Evolutionary conservation across 2,329 filamentous ascomycete genomes (phyloP).

Genomic region (Colletotrichum sp.): DNA sequence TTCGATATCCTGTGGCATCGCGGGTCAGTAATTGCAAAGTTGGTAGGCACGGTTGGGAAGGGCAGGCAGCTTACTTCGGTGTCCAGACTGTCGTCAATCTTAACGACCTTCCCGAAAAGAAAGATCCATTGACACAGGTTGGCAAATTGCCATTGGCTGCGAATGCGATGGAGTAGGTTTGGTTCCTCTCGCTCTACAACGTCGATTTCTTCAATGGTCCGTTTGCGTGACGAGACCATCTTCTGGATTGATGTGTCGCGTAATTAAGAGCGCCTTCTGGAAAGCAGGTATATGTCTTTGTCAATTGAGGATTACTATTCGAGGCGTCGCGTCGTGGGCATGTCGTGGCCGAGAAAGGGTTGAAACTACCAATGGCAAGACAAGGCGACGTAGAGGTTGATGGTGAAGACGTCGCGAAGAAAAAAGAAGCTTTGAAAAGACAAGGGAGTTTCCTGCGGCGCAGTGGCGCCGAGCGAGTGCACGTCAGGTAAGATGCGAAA

Average conservation of each 20-base stretch:
- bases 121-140: slow-evolving; percentile 93
- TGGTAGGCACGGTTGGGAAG: slow-evolving; percentile 20
- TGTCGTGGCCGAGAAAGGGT: not conserved
- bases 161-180: slow-evolving; percentile 68
- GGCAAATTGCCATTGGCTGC: slow-evolving; percentile 96
- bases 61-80: slow-evolving; percentile 71
- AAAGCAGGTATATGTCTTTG: not conserved
- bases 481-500: not conserved
- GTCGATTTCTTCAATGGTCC: slow-evolving; percentile 50
- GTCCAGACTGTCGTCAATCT: slow-evolving; percentile 87
- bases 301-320: not conserved
- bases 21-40: not conserved
- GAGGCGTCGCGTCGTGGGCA: slow-evolving; percentile 2
- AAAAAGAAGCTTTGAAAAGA: not conserved
- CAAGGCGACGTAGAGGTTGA: not conserved
- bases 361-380: not conserved
- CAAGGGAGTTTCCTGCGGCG: not conserved
- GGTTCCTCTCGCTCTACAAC: slow-evolving; percentile 31
- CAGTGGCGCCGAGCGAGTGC: not conserved
- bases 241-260: not conserved
- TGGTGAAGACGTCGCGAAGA: not conserved
- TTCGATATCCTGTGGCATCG: slow-evolving; percentile 74
- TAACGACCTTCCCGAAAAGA: slow-evolving; percentile 87
- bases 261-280: not conserved
- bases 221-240: slow-evolving; percentile 55